A percentile compares a stretch with the other conserved stretches of the same genome.
Conservation (phyloP, 805 yeast genomes). For the Geotrichum ghanense region DNA sequence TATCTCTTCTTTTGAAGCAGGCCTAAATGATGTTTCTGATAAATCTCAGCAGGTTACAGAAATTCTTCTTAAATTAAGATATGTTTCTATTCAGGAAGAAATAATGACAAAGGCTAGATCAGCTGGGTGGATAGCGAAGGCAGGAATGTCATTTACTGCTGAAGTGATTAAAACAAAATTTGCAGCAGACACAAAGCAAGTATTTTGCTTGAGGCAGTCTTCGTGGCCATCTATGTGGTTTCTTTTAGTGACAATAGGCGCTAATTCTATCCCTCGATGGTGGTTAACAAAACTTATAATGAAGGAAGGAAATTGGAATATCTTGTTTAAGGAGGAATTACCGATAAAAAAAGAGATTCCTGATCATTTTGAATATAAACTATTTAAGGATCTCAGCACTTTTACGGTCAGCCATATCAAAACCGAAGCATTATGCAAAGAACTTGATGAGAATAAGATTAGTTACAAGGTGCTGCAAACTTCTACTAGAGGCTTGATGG, state of each 20-base stretch:
- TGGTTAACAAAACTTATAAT: conserved; percentile 26
- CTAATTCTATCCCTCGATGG: conserved; percentile 19
- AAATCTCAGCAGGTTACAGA: conserved; percentile 14
- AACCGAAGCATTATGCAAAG: conserved; percentile 21
- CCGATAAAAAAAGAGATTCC: conserved; percentile 10
- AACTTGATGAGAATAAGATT: conserved; percentile 17
- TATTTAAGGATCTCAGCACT: conserved; percentile 17
- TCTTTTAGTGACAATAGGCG: conserved; percentile 24
- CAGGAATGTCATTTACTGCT: conserved; percentile 37
- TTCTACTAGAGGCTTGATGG: conserved; percentile 3
- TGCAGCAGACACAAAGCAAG: conserved; percentile 11
- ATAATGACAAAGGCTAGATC: conserved; percentile 46
- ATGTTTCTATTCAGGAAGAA: conserved; percentile 39
- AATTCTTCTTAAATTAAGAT: conserved; percentile 35
- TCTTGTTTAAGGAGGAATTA: conserved; percentile 17
- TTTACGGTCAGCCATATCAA: conserved; percentile 20
- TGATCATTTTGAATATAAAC: conserved; percentile 19
- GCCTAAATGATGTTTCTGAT: conserved; percentile 18
- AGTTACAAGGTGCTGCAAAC: conserved; percentile 8
- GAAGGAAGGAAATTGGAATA: conserved; percentile 17
- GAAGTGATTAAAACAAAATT: conserved; percentile 33
- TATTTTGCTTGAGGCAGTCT: conserved; percentile 23
- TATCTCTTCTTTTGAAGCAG: conserved; percentile 25
- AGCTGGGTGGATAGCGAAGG: conserved; percentile 58
- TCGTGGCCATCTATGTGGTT: conserved; percentile 32